These are phyloP conservation scores for Chloroidium sp. DNA, from an alignment of 163 green algal genomes.

Conservation along the genomic window DNA sequence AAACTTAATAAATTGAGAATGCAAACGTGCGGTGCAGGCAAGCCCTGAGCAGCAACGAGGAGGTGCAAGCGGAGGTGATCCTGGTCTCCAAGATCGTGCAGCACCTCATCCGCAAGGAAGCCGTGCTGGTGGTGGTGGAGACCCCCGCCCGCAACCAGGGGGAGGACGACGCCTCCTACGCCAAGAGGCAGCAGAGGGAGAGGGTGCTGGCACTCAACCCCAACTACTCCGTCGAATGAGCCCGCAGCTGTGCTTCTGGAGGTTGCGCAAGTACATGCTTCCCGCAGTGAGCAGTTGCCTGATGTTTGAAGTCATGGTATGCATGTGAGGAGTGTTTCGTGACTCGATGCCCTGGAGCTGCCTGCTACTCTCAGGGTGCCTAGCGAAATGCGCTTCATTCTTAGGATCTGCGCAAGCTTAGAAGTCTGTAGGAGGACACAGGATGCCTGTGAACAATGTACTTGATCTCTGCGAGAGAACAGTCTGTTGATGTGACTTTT, in stretches of 20 bases:
- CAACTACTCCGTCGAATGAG: background rate
- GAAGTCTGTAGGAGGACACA: background rate
- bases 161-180: background rate
- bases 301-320: background rate
- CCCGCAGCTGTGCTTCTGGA: background rate
- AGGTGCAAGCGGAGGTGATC: constrained; percentile 54
- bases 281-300: background rate
- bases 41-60: constrained; percentile 32
- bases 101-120: constrained; percentile 51
- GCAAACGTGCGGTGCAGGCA: constrained; percentile 10
- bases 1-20: background rate
- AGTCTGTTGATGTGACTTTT: too few species aligned
- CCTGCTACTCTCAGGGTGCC: background rate
- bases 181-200: background rate
- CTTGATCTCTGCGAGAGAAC: too few species aligned
- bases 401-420: background rate
- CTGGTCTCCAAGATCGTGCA: constrained; percentile 73
- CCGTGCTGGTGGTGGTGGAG: background rate
- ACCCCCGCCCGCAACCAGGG: background rate
- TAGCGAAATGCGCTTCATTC: background rate
- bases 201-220: background rate
- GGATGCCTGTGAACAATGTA: too few species aligned
- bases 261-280: background rate
- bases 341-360: background rate
- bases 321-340: background rate